These are phyloP conservation scores for Glonium stellatum DNA, from an alignment of 495 filamentous ascomycete genomes.

Conservation along the genomic window DNA sequence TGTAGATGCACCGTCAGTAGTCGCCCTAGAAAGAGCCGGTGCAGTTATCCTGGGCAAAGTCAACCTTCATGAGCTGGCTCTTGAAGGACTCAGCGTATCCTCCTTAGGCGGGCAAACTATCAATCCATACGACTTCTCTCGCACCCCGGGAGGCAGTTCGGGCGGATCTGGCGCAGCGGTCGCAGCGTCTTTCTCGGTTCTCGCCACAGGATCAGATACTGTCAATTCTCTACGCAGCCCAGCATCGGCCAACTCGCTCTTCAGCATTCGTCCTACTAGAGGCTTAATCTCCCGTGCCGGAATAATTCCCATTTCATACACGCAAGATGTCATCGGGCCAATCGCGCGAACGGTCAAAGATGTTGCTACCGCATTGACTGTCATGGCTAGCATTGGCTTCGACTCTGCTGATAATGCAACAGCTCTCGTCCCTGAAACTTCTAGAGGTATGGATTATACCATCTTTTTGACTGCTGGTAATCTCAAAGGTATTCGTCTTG, in stretches of 20 bases:
- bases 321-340: constrained; percentile 56
- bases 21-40: constrained; percentile 47
- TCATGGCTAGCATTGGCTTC: constrained; percentile 48
- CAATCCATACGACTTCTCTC: constrained; percentile 55
- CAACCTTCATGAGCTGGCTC: constrained; percentile 60
- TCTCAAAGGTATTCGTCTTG: constrained; percentile 42
- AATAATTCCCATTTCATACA: constrained; percentile 54
- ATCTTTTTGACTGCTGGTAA: constrained; percentile 32
- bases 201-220: constrained; percentile 57
- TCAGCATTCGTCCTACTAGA: constrained; percentile 54
- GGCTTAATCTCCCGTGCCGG: constrained; percentile 48
- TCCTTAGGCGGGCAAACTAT: constrained; percentile 54
- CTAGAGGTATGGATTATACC: constrained; percentile 39
- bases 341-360: constrained; percentile 51
- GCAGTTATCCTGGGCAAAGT: constrained; percentile 63
- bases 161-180: constrained; percentile 57
- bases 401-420: constrained; percentile 44
- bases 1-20: constrained; percentile 45
- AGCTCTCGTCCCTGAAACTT: constrained; percentile 34
- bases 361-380: constrained; percentile 47
- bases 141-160: constrained; percentile 59
- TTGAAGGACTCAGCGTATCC: constrained; percentile 56
- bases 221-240: constrained; percentile 57
- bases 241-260: constrained; percentile 54
- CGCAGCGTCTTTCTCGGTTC: constrained; percentile 50